Conservation (phyloP, 2,329 filamentous ascomycete genomes). For the Fusarium ramigenum region DNA sequence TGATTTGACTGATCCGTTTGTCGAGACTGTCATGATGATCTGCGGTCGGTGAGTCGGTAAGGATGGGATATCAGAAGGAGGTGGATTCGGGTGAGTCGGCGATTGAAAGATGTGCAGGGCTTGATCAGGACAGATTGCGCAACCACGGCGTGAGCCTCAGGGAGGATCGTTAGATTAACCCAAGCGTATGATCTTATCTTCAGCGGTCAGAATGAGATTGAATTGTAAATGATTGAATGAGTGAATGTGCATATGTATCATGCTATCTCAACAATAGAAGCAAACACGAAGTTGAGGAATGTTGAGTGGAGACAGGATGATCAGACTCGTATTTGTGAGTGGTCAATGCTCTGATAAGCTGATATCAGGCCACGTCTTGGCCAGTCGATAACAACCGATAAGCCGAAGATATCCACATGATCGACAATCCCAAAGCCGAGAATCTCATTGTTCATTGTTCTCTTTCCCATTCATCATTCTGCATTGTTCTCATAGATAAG, state of each 20-base stretch:
- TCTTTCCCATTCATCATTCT: background rate
- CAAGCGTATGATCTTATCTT: background rate
- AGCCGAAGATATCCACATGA: background rate
- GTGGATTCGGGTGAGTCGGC: constrained; percentile 8
- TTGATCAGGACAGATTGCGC: background rate
- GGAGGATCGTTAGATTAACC: background rate
- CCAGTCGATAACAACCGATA: background rate
- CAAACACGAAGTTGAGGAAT: background rate
- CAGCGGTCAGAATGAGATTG: too few relatives aligned
- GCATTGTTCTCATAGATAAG: background rate
- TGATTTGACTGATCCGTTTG: constrained; percentile 6
- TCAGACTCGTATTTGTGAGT: background rate
- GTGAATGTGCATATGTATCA: background rate
- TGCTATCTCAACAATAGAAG: background rate
- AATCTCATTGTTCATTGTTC: background rate
- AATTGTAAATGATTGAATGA: too few relatives aligned
- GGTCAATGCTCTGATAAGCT: background rate
- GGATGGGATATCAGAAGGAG: background rate
- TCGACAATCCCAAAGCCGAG: background rate
- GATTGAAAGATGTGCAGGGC: constrained; percentile 5
- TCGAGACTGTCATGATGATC: constrained; percentile 17
- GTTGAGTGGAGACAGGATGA: background rate
- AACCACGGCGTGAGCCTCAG: background rate
- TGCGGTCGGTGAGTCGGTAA: background rate
- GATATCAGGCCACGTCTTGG: background rate